Percentiles rank a stretch among this genome's conserved stretches.
phyloP scores from a whole-genome alignment of 2,329 filamentous ascomycete species.

The Colletotrichum nymphaeae region DNA sequence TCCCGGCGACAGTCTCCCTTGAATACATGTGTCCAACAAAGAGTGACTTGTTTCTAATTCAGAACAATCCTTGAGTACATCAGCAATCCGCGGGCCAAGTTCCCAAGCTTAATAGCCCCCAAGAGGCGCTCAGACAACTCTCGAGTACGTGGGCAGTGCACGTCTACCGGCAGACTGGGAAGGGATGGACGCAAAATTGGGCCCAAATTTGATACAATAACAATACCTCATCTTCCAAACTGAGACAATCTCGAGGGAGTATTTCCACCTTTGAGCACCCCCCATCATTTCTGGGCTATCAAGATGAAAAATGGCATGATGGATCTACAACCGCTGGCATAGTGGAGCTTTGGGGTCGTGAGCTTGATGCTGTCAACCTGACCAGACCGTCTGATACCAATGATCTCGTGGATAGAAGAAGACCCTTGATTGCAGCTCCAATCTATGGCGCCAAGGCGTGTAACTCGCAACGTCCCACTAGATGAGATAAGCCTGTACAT shows the following conservation, averaged over 20 bases:
- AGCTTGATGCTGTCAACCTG: no score
- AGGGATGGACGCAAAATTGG: neutral
- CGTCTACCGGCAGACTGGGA: neutral
- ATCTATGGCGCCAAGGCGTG: no score
- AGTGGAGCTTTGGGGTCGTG: no score
- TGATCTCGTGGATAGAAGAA: no score
- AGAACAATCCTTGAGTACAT: neutral
- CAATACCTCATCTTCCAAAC: neutral
- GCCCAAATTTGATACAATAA: neutral
- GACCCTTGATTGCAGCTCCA: no score
- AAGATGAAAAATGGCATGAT: neutral
- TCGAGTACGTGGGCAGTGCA: neutral
- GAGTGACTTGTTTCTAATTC: no score
- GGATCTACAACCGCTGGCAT: neutral
- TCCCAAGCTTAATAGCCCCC: neutral
- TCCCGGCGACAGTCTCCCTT: no score
- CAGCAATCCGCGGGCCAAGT: no score
- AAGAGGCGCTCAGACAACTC: neutral
- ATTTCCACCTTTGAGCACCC: neutral
- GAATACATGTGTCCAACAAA: no score
- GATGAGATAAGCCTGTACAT: no score
- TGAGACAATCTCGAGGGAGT: neutral
- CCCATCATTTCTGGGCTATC: neutral
- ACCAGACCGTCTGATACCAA: no score
- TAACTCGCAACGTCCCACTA: no score